Base-by-base conservation (phyloP, 805 yeast genomes). In the Monosporozyma unispora region DNA sequence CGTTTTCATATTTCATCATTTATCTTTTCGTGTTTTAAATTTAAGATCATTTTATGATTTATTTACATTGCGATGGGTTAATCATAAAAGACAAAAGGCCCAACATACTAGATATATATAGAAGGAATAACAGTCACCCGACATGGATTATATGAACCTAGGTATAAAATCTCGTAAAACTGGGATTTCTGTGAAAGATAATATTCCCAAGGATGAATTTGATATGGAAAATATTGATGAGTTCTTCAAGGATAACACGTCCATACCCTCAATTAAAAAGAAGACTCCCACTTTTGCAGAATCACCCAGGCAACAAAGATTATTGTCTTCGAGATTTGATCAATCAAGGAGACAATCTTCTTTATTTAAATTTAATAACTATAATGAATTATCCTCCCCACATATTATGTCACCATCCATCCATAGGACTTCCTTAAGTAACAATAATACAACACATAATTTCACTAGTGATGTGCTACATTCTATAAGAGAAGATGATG, bases 131-230 rank as follows among this genome's bases (percentile, higher is more conserved):
- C 10, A n/a, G 7, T 18, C 6, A 25, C 11, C 28, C 28, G 21
- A n/a, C 12, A 72, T 69, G 78, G 72, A 63, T 55, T 71, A 55
- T 60, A 69, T 66, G 66, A 75, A 71, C 58, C 70, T 73, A 12
- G 90, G 90, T 3, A 67, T 73, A 37, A 74, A 70, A 57, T 80
- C 88, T 39, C 74, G 90, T 25, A 82, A 79, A 60, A 81, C 87
- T 0, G 89, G 88, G n/a, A 23, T 58, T 8, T 47, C 48, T 8
- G 56, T 52, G 10, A 54, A 46, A 44, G 49, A 52, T 43, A 48
- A 49, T 22, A 48, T 57, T 21, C 39, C 46, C 8, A 53, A 47
- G 31, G 58, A 58, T 54, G 57, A 56, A 21, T 54, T 50, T 47
- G 48, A 52, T 42, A 56, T 56, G 59, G 60, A 58, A 50, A 53